Conservation (phyloP, 257 asterid species). For the Gentiana straminea region DNA sequence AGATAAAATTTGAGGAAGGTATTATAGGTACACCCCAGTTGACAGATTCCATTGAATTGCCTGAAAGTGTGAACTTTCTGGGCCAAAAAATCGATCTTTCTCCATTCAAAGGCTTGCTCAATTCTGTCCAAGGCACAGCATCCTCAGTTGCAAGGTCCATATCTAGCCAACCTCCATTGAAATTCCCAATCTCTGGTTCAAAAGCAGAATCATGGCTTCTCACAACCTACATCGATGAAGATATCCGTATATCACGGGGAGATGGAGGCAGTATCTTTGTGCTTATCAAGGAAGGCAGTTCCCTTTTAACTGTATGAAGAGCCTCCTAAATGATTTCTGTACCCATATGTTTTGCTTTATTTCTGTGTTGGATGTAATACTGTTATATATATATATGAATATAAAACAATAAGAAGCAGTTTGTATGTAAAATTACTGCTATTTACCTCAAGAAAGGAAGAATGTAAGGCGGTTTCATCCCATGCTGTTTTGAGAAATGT, state of each 20-base stretch:
- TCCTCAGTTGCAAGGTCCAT: conserved; percentile 71
- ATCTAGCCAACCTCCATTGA: conserved; percentile 70
- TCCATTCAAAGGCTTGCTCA: conserved; percentile 66
- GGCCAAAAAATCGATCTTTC: conserved; percentile 81
- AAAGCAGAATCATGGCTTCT: conserved; percentile 82
- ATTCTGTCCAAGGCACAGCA: conserved; percentile 78
- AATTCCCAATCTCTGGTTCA: conserved; percentile 46
- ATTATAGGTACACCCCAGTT: conserved; percentile 83
- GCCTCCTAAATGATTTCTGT: neutral
- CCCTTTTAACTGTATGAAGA: conserved; percentile 39
- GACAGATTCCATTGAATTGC: conserved; percentile 73
- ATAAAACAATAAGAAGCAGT: no score
- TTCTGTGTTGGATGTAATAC: no score
- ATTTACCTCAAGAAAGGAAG: no score
- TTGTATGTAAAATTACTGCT: no score
- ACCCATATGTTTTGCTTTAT: no score
- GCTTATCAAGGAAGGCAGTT: conserved; percentile 65
- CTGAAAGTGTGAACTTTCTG: conserved; percentile 62
- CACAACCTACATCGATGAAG: conserved; percentile 77
- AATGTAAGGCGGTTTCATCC: no score
- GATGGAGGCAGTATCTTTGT: conserved; percentile 83
- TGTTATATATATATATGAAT: no score
- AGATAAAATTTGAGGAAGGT: conserved; percentile 83
- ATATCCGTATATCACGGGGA: conserved; percentile 81
- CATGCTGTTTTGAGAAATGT: no score